Base-by-base conservation (phyloP, 73 alveolate species). In the Paramecium bursaria region DNA sequence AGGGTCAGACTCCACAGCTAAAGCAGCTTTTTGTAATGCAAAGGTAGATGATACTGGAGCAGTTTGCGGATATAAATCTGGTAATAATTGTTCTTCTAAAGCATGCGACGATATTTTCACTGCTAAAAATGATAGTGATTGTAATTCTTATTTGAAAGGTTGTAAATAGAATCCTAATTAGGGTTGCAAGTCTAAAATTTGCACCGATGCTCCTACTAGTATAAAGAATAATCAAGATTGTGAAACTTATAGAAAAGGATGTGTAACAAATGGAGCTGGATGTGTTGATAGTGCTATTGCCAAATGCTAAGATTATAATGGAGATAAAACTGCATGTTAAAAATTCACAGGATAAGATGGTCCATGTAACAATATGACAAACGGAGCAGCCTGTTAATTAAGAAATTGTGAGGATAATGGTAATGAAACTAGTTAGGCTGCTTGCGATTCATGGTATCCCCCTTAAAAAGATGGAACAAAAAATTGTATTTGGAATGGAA, bases 381-480 rank as follows among this genome's bases (percentile, higher is more conserved):
- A 51, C 27, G 7, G 51, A 3, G 17, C 49, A 5, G 49, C 49
- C 0, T 13, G n/a, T 29, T 26, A 27, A 55, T 9, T 25, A 10
- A 57, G 82, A 57, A 67, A 33, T 47, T 35, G 82, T 53, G 44
- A 39, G 82, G 4, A 67, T 42, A 3, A 39, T 23, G 2, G 1
- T 7, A 1, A 31, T 47, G 21, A 57, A 42, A 19, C 82, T 13
- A 26, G 19, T 42, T 7, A 19, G 6, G 21, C 29, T 21, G 19
- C 57, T 67, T 67, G 82, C 35, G 19, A 67, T 42, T n/a, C 17
- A 67, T 23, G 4, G 82, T 53, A 10, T 31, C 46, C 23, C 17
- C 44, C 33, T 67, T n/a, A 39, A 11, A 35, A 25, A 3, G 51
- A 67, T 67, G 82, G 82, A 67, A 42, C 17, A 67, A 39, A 57